These are phyloP conservation scores for Chaetoscypha palmicola DNA, from an alignment of 2,329 filamentous ascomycete species.

Conservation along the genomic window DNA sequence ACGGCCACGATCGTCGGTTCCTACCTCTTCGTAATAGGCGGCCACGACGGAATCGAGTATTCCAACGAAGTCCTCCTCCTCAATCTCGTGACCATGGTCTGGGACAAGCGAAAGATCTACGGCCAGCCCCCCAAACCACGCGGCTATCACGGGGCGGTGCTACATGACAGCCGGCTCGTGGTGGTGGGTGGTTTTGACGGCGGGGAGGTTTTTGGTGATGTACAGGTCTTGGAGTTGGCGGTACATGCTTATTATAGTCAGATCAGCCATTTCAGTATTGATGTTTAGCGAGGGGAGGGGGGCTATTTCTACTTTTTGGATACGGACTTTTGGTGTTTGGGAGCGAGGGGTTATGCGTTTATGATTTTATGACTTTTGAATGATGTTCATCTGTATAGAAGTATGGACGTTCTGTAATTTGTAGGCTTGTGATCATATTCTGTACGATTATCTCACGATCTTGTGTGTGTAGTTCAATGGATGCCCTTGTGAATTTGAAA, in stretches of 20 bases:
- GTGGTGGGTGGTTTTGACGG: constrained; percentile 64
- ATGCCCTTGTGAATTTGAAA: no score
- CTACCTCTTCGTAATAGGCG: constrained; percentile 63
- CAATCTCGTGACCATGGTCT: constrained; percentile 68
- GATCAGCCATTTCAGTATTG: constrained; percentile 65
- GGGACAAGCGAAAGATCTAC: constrained; percentile 61
- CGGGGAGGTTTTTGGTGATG: constrained; percentile 59
- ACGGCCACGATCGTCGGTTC: constrained; percentile 63
- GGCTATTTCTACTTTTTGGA: no score
- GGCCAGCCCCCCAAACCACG: constrained; percentile 54
- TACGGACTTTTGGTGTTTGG: no score
- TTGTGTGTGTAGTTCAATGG: no score
- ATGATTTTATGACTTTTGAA: constrained; percentile 18
- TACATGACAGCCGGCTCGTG: constrained; percentile 58
- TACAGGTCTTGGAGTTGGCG: constrained; percentile 59
- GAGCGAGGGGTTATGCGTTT: constrained; percentile 6
- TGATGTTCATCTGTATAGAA: no score
- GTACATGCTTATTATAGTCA: constrained; percentile 68
- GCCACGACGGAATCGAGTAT: constrained; percentile 64
- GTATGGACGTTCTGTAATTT: no score
- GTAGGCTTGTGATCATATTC: no score
- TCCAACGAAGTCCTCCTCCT: constrained; percentile 61
- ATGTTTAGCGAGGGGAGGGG: constrained; percentile 52
- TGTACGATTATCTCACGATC: no score
- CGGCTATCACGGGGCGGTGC: constrained; percentile 59